A percentile compares a stretch with the other conserved stretches of the same genome.
Conservation (phyloP, 139 green algal species). For the Chlorella sorokiniana region DNA sequence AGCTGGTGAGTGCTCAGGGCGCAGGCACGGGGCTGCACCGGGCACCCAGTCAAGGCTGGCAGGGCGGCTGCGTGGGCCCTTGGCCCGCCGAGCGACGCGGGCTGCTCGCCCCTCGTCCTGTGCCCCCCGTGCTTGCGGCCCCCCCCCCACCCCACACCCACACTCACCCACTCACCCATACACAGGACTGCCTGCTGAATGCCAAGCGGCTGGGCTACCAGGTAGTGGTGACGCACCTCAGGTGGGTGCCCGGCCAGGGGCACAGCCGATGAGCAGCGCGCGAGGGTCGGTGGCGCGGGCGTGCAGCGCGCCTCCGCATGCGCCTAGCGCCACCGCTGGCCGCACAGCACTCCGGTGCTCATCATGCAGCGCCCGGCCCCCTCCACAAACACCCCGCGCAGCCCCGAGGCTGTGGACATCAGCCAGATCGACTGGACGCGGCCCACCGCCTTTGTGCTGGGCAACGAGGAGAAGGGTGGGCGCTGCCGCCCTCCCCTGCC, state of each 20-base stretch:
- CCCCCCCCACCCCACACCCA: background rate
- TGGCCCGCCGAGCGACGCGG: no score
- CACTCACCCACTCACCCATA: no score
- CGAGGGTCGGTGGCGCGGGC: background rate
- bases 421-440: conserved; percentile 76
- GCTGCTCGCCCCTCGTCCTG: background rate
- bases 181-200: conserved; percentile 49
- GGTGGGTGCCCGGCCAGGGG: no score
- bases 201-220: conserved; percentile 72
- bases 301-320: no score
- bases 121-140: background rate
- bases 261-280: background rate
- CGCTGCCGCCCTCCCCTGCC: no score
- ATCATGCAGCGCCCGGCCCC: no score
- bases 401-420: conserved; percentile 45
- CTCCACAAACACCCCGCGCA: background rate
- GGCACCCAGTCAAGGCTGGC: no score
- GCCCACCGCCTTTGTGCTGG: conserved; percentile 81
- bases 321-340: no score
- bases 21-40: no score
- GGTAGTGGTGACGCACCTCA: conserved; percentile 34
- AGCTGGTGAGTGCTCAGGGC: no score
- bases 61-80: no score
- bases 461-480: conserved; percentile 73
- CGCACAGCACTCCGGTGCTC: no score